Percentiles rank a stretch among this genome's conserved stretches.
phyloP scores from a whole-genome alignment of 139 green algal genomes.

The Mesotaenium endlicherianum region DNA sequence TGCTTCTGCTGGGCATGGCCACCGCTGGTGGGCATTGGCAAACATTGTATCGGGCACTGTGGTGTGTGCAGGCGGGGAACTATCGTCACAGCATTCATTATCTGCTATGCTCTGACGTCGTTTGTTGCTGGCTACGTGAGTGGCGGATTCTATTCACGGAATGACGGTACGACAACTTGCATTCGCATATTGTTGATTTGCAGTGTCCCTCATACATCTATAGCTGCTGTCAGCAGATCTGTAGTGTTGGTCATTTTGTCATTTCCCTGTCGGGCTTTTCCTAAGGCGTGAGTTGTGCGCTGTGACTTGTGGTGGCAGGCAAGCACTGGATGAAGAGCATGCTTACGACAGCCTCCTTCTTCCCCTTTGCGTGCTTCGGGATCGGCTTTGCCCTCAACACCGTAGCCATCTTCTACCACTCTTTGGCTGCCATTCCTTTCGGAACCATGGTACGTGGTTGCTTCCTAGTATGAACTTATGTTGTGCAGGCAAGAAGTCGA shows the following conservation, averaged over 20 bases:
- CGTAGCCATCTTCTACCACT: conserved; percentile 89
- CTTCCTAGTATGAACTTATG: too few species aligned
- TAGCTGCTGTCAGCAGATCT: too few species aligned
- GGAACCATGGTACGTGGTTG: conserved; percentile 77
- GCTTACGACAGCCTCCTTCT: conserved; percentile 79
- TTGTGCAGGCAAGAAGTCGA: too few species aligned
- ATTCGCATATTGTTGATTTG: too few species aligned
- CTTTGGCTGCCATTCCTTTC: conserved; percentile 87
- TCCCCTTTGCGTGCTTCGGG: conserved; percentile 73
- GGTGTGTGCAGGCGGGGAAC: conserved; percentile 62
- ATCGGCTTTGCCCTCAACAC: conserved; percentile 93
- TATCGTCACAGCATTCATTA: conserved; percentile 92
- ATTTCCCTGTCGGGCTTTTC: too few species aligned
- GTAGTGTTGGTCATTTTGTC: too few species aligned
- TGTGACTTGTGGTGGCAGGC: conserved; percentile 52
- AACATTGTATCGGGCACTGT: background rate
- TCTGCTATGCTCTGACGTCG: conserved; percentile 87
- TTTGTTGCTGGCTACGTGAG: conserved; percentile 80
- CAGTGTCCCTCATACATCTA: too few species aligned
- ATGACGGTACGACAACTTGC: too few species aligned
- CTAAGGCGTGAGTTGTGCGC: too few species aligned
- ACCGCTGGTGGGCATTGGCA: too few species aligned
- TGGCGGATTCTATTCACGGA: conserved; percentile 80
- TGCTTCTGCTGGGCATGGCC: too few species aligned
- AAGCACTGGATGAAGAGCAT: conserved; percentile 88